Percentiles rank a stretch among this genome's conserved stretches.
phyloP scores from a whole-genome alignment of 2,329 filamentous ascomycete species.

The Verticillium albo-atrum region DNA sequence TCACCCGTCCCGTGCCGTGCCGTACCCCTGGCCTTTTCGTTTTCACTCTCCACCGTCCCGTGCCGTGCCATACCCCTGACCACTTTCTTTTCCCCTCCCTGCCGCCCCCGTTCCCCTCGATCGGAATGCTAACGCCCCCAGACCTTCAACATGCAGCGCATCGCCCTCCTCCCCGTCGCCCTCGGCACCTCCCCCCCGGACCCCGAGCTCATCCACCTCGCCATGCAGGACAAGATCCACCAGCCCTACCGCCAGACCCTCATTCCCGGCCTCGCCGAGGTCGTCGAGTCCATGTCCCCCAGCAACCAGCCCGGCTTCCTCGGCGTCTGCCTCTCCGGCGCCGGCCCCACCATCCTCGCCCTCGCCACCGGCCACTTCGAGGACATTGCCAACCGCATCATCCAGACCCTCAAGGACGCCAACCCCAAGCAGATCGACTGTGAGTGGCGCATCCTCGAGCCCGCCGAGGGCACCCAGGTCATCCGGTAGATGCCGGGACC shows the following conservation, averaged over 20 bases:
- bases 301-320: conserved; percentile 81
- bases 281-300: conserved; percentile 87
- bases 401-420: conserved; percentile 64
- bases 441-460: conserved; percentile 83
- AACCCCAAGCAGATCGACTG: conserved; percentile 66
- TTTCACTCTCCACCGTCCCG: no score
- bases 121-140: conserved; percentile 17
- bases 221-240: conserved; percentile 98
- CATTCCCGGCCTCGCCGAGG: conserved; percentile 87
- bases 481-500: conserved; percentile 22
- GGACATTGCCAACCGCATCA: conserved; percentile 75
- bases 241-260: conserved; percentile 91
- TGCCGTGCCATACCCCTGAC: no score
- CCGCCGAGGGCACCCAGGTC: conserved; percentile 66
- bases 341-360: conserved; percentile 90
- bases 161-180: conserved; percentile 84
- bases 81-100: no score
- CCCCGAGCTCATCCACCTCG: conserved; percentile 89
- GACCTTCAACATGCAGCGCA: conserved; percentile 90
- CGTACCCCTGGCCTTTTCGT: no score
- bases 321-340: conserved; percentile 91
- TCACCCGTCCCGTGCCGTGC: no score
- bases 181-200: conserved; percentile 87
- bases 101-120: no score
- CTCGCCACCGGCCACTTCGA: conserved; percentile 89